Evolutionary conservation across 352 stramenopile genomes (phyloP).

Genomic region (Blastocystis sp.): DNA sequence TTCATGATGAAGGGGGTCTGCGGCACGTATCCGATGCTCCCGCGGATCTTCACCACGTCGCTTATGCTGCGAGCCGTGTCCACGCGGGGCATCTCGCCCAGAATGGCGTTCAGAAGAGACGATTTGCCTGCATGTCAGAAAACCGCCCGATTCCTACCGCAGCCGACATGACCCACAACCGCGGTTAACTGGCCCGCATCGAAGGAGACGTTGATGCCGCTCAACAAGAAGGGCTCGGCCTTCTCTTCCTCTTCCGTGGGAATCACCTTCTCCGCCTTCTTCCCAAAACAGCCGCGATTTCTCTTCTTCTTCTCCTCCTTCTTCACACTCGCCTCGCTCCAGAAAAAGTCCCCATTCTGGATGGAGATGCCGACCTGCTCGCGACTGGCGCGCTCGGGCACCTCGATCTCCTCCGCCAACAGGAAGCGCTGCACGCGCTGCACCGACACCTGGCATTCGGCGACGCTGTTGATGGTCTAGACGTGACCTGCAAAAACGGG

Average conservation of each 20-base stretch:
- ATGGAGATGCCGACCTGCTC: background rate
- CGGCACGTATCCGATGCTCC: conserved; percentile 86
- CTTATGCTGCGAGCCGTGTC: conserved; percentile 68
- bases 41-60: conserved; percentile 76
- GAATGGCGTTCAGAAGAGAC: conserved; percentile 76
- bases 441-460: conserved; percentile 81
- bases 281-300: too few species aligned
- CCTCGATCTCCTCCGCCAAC: conserved; percentile 70
- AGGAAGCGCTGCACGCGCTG: conserved; percentile 75
- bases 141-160: conserved; percentile 74
- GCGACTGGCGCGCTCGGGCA: conserved; percentile 2
- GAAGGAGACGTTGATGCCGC: conserved; percentile 77
- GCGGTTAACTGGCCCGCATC: conserved; percentile 78
- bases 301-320: too few species aligned
- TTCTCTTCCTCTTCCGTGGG: background rate
- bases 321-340: background rate
- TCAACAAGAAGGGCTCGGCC: conserved; percentile 36
- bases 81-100: conserved; percentile 78
- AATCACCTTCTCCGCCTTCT: background rate
- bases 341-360: conserved; percentile 13
- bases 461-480: conserved; percentile 83
- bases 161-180: conserved; percentile 79
- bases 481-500: background rate
- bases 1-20: conserved; percentile 95
- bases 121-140: conserved; percentile 72